Evolutionary conservation across 768 basidiomycete species (phyloP), one percentile per base, ranked within the genome.

Genomic region (Rhodotorula taiwanensis): DNA sequence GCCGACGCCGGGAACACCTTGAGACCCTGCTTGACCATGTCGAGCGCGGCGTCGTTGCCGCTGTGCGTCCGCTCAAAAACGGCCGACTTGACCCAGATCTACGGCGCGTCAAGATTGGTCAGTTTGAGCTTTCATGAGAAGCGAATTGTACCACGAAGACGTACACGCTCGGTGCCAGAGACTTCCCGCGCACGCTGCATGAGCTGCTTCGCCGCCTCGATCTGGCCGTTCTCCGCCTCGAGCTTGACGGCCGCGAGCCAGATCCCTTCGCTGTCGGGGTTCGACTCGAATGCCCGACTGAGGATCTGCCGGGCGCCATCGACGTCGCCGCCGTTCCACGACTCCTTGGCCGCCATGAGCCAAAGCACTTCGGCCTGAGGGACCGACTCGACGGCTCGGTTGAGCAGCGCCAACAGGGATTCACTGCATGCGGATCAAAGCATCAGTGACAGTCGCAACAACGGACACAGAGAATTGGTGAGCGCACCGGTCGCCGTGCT

Each of bases 81-180:
- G 4, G 89, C 92, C 1, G 89, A 91, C 75, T 99, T 98, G 92
- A 98, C 91, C 95, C 94, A 99, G 55, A 99, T 97, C 91, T 94
- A 72, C 14, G 10, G 5, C 42, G 28, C 55, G 42, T 3, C 27
- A 50, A 56, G 23, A 52, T 50, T 10, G 36, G 70, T 55, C 25
- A 67, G 27, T 8, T 64, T 47, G 15, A 3, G 25, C 36, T n/a
- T n/a, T n/a, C n/a, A n/a, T n/a, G n/a, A n/a, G n/a, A n/a, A n/a
- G n/a, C n/a, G n/a, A 28, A 27, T 41, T 52, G 11, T 11, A 25
- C 20, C 33, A 43, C 7, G 45, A 33, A 39, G 21, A 42, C 84
- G 72, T 69, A 90, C 92, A 76, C 92, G 79, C 70, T 94, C 86
- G 2, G 94, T 98, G 71, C 90, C 88, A 0, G 93, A 91, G 18